A percentile compares a stretch with the other conserved stretches of the same genome.
phyloP scores from a whole-genome alignment of 768 basidiomycete genomes.

The Psilocybe subaeruginosa region DNA sequence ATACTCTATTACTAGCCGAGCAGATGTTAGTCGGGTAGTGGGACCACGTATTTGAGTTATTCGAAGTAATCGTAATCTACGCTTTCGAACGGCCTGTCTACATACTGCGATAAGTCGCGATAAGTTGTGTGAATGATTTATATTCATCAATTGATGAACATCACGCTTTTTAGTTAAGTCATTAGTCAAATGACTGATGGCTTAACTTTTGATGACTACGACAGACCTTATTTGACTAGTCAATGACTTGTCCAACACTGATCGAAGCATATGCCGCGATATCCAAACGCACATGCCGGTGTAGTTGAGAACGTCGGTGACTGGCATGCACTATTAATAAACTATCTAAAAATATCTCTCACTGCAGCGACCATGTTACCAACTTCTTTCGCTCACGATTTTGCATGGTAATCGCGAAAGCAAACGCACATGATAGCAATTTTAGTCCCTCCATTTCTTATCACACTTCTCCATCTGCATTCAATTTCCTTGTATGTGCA shows the following conservation, averaged over 20 bases:
- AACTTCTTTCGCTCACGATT: neutral
- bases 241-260: neutral
- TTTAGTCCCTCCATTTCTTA: neutral
- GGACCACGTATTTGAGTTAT: too few relatives aligned
- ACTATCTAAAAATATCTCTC: neutral
- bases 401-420: neutral
- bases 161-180: too few relatives aligned
- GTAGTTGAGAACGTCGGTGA: neutral
- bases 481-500: slow-evolving; percentile 1
- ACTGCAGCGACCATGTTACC: neutral
- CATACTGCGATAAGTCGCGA: too few relatives aligned
- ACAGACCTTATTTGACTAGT: too few relatives aligned
- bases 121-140: too few relatives aligned
- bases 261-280: slow-evolving; percentile 2
- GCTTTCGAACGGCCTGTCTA: too few relatives aligned
- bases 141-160: too few relatives aligned
- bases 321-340: neutral
- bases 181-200: too few relatives aligned
- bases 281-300: neutral
- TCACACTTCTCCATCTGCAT: neutral
- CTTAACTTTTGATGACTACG: too few relatives aligned
- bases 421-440: neutral
- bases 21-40: too few relatives aligned
- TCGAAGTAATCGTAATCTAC: too few relatives aligned
- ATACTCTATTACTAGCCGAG: too few relatives aligned